Base-by-base conservation (phyloP, 2,329 filamentous ascomycete species). In the Amauroascus verrucosus region DNA sequence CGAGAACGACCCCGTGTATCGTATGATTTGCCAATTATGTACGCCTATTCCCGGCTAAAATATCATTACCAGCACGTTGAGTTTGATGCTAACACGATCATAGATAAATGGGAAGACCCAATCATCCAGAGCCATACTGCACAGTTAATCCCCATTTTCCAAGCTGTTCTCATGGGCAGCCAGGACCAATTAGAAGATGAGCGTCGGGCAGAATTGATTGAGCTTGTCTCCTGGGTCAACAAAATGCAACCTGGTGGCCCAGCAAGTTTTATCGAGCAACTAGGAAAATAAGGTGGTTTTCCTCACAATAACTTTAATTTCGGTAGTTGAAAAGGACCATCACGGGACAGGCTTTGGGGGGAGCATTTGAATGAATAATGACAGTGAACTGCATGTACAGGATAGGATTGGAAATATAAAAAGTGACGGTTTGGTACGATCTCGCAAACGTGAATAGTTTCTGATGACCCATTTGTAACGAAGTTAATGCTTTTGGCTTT, bases 1-100 rank as follows among this genome's bases (percentile, higher is more conserved):
- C 71, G 93, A 97, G 80, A 97, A 98, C 72, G 87, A 88, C 63
- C 89, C 93, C 7, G 83, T 97, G 56, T 98, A 85, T 73, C 80
- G 85, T 68, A 94, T 90, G 81, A 84, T 98, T 64, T 84, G 87
- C 70, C 83, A 86, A 70, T 79, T 97, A 59, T 96, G 82, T 85
- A 76, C 75, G 82, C 79, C 32, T 22, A 33, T 28, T 30, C 32
- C 48, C 8, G 7, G 18, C 11, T 38, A 8, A n/a, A 26, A n/a
- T 38, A n/a, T 22, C 40, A 22, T 56, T 26, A 3, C 32, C 24
- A 30, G 32, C 22, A 8, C 1, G 40, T 46, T 35, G 33, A 14
- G 16, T 8, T 24, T 45, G 22, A 52, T 46, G 32, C 47, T 64
- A 62, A 63, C 54, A 32, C 33, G 30, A 20, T n/a, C 50, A 40